Percentiles rank a stretch among this genome's conserved stretches.
Conservation (phyloP, 352 stramenopile species). For the Aphanomyces astaci region DNA sequence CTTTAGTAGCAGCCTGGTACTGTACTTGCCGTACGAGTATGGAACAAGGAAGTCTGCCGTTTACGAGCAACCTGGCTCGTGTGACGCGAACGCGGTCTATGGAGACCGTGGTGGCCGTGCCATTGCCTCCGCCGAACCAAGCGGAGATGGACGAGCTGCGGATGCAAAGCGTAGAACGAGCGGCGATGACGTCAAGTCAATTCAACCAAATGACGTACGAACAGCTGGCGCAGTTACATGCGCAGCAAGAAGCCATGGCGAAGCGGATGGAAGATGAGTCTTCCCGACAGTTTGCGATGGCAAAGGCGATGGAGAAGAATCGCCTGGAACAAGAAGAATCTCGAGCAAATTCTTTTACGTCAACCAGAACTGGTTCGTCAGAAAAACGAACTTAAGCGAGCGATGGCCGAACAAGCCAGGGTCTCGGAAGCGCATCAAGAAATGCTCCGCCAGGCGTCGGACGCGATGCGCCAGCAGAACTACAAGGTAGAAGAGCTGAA, state of each 20-base stretch:
- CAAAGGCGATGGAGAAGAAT: neutral
- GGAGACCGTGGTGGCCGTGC: neutral
- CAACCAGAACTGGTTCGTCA: neutral
- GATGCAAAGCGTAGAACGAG: neutral
- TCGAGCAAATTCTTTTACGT: neutral
- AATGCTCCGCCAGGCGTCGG: neutral
- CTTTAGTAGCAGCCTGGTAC: neutral
- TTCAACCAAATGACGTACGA: neutral
- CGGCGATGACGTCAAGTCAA: neutral
- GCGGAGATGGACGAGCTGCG: neutral
- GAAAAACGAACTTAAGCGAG: neutral
- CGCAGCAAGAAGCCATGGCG: neutral
- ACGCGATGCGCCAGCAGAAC: neutral
- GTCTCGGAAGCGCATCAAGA: neutral
- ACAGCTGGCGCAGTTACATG: neutral
- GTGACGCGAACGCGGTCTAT: neutral
- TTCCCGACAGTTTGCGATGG: neutral
- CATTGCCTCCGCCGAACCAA: neutral
- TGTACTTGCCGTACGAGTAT: slow-evolving; percentile 4
- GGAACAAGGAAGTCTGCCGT: neutral
- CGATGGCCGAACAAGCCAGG: neutral
- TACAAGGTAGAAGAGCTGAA: neutral
- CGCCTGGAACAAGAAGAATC: slow-evolving; percentile 6
- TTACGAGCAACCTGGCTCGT: neutral
- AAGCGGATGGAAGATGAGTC: neutral